Conservation (phyloP, 805 yeast genomes). For the Candida pini region DNA sequence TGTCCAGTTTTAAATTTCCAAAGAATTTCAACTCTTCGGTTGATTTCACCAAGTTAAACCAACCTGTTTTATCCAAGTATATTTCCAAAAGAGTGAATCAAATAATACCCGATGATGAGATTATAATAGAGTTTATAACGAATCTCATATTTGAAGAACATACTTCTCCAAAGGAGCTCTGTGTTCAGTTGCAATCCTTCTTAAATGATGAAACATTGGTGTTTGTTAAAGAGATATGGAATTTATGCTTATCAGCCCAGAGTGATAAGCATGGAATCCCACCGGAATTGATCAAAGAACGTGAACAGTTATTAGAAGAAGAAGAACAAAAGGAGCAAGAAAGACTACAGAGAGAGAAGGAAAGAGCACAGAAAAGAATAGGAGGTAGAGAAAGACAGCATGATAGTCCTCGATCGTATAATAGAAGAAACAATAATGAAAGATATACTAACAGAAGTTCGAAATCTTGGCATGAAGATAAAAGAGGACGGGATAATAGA, state of each 20-base stretch:
- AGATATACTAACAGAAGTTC: neutral
- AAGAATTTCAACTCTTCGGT: conserved; percentile 31
- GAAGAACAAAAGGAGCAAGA: conserved; percentile 1
- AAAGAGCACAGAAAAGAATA: neutral
- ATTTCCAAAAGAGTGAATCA: conserved; percentile 28
- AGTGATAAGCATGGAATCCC: conserved; percentile 43
- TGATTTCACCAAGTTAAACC: conserved; percentile 34
- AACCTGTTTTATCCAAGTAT: conserved; percentile 36
- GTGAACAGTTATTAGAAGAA: conserved; percentile 1
- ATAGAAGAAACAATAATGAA: too few species aligned
- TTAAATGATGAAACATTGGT: conserved; percentile 33
- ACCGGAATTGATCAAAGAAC: conserved; percentile 19
- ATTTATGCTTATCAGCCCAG: conserved; percentile 38
- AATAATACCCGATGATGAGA: conserved; percentile 45
- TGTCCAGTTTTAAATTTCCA: conserved; percentile 27
- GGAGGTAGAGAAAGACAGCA: conserved; percentile 1
- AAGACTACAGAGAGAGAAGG: neutral
- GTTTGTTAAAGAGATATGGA: conserved; percentile 42
- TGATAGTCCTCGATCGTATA: neutral
- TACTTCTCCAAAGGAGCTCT: conserved; percentile 37
- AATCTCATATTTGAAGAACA: conserved; percentile 35
- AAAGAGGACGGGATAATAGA: too few species aligned
- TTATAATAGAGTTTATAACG: conserved; percentile 37
- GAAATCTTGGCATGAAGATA: too few species aligned
- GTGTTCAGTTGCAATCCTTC: conserved; percentile 40